Evolutionary conservation across 2,329 filamentous ascomycete species (phyloP), one percentile per base, ranked within the genome.

Genomic region (Fusarium citri): DNA sequence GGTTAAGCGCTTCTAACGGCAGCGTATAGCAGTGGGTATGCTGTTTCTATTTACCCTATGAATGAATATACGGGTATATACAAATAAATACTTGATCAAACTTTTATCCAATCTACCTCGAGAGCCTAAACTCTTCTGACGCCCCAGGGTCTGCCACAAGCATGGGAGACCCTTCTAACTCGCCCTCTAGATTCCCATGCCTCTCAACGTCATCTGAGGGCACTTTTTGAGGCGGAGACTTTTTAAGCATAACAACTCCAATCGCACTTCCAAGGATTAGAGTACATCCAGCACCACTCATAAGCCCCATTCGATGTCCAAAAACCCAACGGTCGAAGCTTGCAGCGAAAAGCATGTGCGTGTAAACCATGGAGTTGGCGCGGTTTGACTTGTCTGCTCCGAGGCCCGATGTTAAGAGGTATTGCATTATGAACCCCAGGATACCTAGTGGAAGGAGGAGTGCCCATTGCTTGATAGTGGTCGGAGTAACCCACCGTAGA

Each of bases 341-440:
- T 2, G 83, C 84, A 1, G 86, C 86, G 70, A 88, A 88, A 40
- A 88, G 75, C 82, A 88, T 87, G 47, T 87, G 84, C 9, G 86
- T 87, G 63, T 88, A 88, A 8, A 87, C 79, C 86, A 89, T 88
- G 55, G 84, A 82, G 18, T 85, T 87, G 10, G 87, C 86, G 45
- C 84, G 79, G 70, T 88, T 88, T 22, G 85, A 85, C 66, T 91
- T 91, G 74, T 94, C 92, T 65, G 91, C 88, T 25, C 91, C 82
- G 49, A 98, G 81, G 0, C 93, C 94, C 1, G 88, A 87, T 2
- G 94, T 96, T 20, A 97, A 82, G n/a, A 97, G 84, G 71, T 94
- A 94, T 85, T 97, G 94, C 87, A 95, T 92, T 23, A 91, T 78
- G 76, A 97, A 95, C 1, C 94, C 94, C 69, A 91, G 91, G 0